Evolutionary conservation across 352 stramenopile genomes (phyloP).

Genomic region (Phytopythium boreale): DNA sequence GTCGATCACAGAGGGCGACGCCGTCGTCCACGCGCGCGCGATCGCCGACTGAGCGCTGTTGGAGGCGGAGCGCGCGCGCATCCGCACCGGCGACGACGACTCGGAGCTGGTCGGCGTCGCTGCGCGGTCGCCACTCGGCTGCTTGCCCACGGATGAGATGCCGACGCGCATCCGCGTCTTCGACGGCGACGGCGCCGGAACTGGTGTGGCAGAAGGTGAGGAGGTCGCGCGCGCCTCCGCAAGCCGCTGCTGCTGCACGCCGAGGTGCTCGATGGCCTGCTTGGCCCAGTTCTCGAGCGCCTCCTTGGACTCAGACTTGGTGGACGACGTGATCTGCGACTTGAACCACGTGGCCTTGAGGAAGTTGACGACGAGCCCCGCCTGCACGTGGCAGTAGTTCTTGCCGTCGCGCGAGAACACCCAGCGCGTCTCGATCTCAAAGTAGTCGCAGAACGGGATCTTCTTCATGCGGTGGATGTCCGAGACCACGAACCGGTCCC

Average conservation of each 20-base stretch:
- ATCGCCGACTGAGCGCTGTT: slow-evolving; percentile 6
- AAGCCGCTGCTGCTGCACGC: slow-evolving; percentile 27
- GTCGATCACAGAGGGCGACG: not conserved
- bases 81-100: not conserved
- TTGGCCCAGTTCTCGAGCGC: slow-evolving; percentile 58
- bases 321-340: slow-evolving; percentile 79
- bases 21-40: slow-evolving; percentile 5
- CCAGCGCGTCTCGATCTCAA: slow-evolving; percentile 80
- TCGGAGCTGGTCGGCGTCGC: not conserved
- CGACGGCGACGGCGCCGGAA: not conserved
- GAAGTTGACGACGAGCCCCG: slow-evolving; percentile 71
- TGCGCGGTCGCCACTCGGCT: not conserved
- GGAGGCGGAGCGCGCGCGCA: not conserved
- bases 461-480: slow-evolving; percentile 66
- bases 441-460: slow-evolving; percentile 82
- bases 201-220: not conserved
- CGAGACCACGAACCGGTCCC: slow-evolving; percentile 61
- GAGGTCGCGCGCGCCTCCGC: not conserved
- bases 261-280: slow-evolving; percentile 44
- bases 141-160: not conserved
- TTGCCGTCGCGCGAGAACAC: slow-evolving; percentile 73
- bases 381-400: slow-evolving; percentile 73
- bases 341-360: slow-evolving; percentile 84
- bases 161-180: not conserved
- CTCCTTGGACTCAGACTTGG: slow-evolving; percentile 67